Conservation (phyloP, 2,329 filamentous ascomycete genomes). For the Acarospora socialis region DNA sequence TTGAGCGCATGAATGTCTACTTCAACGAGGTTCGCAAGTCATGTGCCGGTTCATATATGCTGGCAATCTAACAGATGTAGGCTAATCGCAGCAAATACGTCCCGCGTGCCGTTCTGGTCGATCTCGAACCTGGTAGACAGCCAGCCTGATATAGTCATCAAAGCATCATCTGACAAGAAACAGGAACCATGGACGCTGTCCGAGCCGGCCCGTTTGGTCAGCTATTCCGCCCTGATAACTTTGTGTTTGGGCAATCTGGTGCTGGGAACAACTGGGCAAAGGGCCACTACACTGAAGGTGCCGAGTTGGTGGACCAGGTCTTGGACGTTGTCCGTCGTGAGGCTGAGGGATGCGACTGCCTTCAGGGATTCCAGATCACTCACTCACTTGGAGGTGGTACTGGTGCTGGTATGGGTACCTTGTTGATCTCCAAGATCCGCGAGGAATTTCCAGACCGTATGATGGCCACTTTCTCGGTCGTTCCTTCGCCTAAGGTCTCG, state of each 20-base stretch:
- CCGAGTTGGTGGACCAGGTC: constrained; percentile 95
- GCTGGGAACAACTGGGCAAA: constrained; percentile 99
- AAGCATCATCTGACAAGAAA: not conserved
- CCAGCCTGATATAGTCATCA: not conserved
- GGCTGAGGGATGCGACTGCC: constrained; percentile 97
- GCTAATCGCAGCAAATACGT: constrained; percentile 98
- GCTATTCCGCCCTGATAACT: constrained; percentile 99
- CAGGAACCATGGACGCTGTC: constrained; percentile 88
- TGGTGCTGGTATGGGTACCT: constrained; percentile 99
- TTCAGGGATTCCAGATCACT: constrained; percentile 99
- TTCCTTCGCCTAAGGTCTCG: constrained; percentile 97
- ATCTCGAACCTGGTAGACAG: constrained; percentile 71
- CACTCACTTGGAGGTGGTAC: constrained; percentile 99
- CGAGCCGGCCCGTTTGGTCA: constrained; percentile 95
- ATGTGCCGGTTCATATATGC: not conserved
- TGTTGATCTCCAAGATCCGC: constrained; percentile 99
- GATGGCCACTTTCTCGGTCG: constrained; percentile 99
- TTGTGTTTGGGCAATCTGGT: constrained; percentile 98
- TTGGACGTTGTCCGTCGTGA: constrained; percentile 97
- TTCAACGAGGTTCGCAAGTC: constrained; percentile 64
- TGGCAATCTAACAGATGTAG: constrained; percentile 35
- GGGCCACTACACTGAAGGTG: constrained; percentile 99
- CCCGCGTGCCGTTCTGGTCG: constrained; percentile 96
- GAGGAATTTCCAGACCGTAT: constrained; percentile 99
- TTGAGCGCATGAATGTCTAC: constrained; percentile 99